phyloP scores from a whole-genome alignment of 352 stramenopile species.

The Globisporangium ultimum region DNA sequence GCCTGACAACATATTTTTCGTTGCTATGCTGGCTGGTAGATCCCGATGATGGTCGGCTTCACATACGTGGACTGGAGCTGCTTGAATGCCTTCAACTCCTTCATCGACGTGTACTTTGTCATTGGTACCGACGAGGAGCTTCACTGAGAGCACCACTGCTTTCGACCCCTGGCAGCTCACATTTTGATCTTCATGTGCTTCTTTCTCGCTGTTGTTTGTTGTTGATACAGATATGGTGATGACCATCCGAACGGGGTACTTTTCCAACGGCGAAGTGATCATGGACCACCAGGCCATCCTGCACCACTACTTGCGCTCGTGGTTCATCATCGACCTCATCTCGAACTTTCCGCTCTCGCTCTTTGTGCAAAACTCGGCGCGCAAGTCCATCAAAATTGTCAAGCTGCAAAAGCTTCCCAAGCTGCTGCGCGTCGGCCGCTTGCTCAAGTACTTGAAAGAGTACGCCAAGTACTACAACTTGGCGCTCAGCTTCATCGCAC shows the following conservation, averaged over 20 bases:
- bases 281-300: slow-evolving; percentile 68
- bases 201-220: not conserved
- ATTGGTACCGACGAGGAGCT: slow-evolving; percentile 19
- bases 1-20: not conserved
- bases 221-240: slow-evolving; percentile 62
- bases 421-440: slow-evolving; percentile 62
- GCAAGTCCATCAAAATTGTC: slow-evolving; percentile 78
- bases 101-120: slow-evolving; percentile 83
- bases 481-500: slow-evolving; percentile 57
- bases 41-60: slow-evolving; percentile 65
- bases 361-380: slow-evolving; percentile 48
- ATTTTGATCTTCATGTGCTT: not conserved
- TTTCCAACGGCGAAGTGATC: slow-evolving; percentile 72
- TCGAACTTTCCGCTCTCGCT: slow-evolving; percentile 81
- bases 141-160: not conserved
- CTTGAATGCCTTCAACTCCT: slow-evolving; percentile 48
- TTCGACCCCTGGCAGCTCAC: not conserved
- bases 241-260: slow-evolving; percentile 73
- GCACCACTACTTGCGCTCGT: slow-evolving; percentile 67
- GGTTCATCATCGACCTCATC: slow-evolving; percentile 82
- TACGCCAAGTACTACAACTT: slow-evolving; percentile 87
- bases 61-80: slow-evolving; percentile 61
- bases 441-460: slow-evolving; percentile 76
- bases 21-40: slow-evolving; percentile 2
- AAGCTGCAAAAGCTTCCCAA: slow-evolving; percentile 87